Conservation (phyloP, 495 filamentous ascomycete species). For the Pseudotulostoma volvatum region DNA sequence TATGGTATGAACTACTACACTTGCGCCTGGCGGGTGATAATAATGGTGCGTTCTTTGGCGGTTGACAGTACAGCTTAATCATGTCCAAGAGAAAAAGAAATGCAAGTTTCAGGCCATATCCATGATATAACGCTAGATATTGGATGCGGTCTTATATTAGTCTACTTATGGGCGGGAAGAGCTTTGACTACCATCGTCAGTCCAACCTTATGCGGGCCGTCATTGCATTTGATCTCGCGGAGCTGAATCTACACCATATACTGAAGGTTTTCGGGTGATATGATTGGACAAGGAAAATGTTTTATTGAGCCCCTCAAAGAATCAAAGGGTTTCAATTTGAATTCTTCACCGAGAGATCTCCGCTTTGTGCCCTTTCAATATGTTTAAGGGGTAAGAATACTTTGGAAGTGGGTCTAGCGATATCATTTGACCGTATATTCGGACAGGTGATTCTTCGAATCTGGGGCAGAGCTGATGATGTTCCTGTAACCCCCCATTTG, state of each 20-base stretch:
- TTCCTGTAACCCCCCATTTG: conserved; percentile 13
- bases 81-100: conserved; percentile 18
- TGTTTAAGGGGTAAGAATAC: conserved; percentile 32
- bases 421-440: conserved; percentile 2
- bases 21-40: conserved; percentile 60
- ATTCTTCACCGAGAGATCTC: conserved; percentile 60
- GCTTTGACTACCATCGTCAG: conserved; percentile 67
- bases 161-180: conserved; percentile 47
- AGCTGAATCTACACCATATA: conserved; percentile 65
- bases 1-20: conserved; percentile 65
- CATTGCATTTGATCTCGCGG: conserved; percentile 46
- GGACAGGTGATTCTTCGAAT: too few relatives aligned
- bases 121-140: conserved; percentile 71
- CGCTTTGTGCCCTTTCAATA: conserved; percentile 56
- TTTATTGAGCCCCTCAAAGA: conserved; percentile 58
- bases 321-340: conserved; percentile 55
- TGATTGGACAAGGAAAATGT: conserved; percentile 57
- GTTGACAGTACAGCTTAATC: conserved; percentile 38
- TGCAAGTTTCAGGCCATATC: conserved; percentile 34
- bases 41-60: conserved; percentile 47
- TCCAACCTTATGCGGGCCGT: conserved; percentile 64
- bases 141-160: conserved; percentile 66
- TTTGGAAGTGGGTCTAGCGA: too few relatives aligned
- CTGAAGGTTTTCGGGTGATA: conserved; percentile 67
- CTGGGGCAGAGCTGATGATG: too few relatives aligned